A percentile compares a stretch with the other conserved stretches of the same genome.
Evolutionary conservation across 2,329 filamentous ascomycete genomes (phyloP).

Genomic region (Sphaceloma murrayae): DNA sequence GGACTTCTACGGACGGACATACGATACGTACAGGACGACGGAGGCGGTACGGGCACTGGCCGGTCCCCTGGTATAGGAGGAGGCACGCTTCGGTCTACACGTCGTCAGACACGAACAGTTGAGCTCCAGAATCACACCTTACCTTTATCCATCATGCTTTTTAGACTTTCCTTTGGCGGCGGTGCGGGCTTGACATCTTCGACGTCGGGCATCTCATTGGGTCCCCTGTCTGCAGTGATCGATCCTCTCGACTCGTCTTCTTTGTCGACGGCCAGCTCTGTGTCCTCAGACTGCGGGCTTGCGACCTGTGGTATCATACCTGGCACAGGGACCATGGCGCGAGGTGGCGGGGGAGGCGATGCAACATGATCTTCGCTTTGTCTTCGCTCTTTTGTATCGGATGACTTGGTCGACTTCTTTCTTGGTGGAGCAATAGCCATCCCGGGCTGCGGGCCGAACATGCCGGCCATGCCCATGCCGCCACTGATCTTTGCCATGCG

Average conservation of each 20-base stretch:
- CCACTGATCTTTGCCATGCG: constrained; percentile 98
- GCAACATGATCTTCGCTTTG: constrained; percentile 29
- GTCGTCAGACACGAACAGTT: background rate
- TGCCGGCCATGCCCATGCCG: constrained; percentile 91
- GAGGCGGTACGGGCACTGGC: constrained; percentile 36
- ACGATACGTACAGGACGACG: constrained; percentile 31
- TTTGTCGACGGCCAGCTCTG: constrained; percentile 40
- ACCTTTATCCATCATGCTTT: constrained; percentile 36
- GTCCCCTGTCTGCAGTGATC: constrained; percentile 34
- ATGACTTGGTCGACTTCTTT: constrained; percentile 35
- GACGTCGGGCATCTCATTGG: constrained; percentile 45
- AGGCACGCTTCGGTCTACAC: constrained; percentile 20
- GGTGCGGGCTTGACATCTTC: constrained; percentile 43
- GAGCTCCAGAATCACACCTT: constrained; percentile 25
- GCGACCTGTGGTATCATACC: constrained; percentile 46
- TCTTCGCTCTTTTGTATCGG: constrained; percentile 28
- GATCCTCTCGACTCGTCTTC: constrained; percentile 39
- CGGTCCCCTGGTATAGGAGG: constrained; percentile 32
- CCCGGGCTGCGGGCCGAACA: constrained; percentile 67
- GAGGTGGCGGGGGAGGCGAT: constrained; percentile 32
- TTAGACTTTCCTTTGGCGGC: constrained; percentile 33
- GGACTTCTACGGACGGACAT: constrained; percentile 13
- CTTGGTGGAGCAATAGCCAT: constrained; percentile 52
- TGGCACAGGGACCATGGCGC: constrained; percentile 54
- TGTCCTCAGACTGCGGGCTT: constrained; percentile 41